These are phyloP conservation scores for Nepenthes alata DNA, from an alignment of 179 eudicot species.

Conservation along the genomic window DNA sequence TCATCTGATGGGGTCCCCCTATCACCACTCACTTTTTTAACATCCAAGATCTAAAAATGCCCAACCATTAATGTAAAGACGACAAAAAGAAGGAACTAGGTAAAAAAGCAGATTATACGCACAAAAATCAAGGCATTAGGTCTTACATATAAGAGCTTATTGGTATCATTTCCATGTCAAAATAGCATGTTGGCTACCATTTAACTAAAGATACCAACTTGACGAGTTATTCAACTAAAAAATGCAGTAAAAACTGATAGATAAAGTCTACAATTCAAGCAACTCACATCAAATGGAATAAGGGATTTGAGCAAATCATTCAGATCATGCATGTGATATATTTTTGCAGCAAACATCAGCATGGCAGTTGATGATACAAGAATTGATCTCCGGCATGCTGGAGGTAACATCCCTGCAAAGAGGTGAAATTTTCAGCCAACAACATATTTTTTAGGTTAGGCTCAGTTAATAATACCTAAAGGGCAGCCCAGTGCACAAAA, in stretches of 20 bases:
- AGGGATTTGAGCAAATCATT: constrained; percentile 39
- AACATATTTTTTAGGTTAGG: not conserved
- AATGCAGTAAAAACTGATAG: not conserved
- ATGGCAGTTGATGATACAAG: constrained; percentile 62
- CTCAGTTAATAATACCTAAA: no score
- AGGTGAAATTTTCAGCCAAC: not conserved
- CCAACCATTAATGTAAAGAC: no score
- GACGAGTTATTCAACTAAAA: not conserved
- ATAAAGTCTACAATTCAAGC: not conserved
- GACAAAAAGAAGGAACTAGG: no score
- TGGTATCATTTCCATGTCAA: no score
- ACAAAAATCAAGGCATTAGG: no score
- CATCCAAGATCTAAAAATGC: no score
- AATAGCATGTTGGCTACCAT: no score
- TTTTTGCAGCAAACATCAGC: constrained; percentile 78
- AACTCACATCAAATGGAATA: constrained; percentile 54
- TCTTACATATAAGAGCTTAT: no score
- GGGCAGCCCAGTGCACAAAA: no score
- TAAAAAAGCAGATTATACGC: no score
- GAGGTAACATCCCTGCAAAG: constrained; percentile 44
- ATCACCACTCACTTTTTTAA: not conserved
- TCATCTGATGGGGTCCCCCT: no score
- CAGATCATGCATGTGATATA: constrained; percentile 53
- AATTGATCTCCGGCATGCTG: constrained; percentile 61
- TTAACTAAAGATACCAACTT: no score